Conservation (phyloP, 2,329 filamentous ascomycete species). For the Diaporthe citrichinensis region DNA sequence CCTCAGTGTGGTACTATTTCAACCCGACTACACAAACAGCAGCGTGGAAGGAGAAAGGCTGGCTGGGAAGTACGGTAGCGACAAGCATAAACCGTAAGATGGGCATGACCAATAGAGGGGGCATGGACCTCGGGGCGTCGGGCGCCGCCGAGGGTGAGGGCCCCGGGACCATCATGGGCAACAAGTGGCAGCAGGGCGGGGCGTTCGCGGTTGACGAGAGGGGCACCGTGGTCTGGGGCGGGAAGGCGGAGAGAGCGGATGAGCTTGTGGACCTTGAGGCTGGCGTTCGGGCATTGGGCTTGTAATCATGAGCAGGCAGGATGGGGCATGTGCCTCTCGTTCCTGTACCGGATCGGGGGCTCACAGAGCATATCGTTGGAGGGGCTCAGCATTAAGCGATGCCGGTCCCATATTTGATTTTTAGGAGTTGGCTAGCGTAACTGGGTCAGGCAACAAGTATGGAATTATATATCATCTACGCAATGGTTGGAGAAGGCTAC, state of each 20-base stretch:
- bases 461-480: background rate
- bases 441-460: background rate
- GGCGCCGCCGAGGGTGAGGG: constrained; percentile 55
- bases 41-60: constrained; percentile 68
- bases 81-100: constrained; percentile 55
- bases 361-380: background rate
- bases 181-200: constrained; percentile 70
- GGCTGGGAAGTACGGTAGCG: constrained; percentile 67
- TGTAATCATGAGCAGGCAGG: constrained; percentile 45
- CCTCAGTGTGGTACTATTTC: constrained; percentile 65
- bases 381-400: background rate
- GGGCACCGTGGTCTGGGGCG: constrained; percentile 65
- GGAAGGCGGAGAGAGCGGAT: constrained; percentile 62
- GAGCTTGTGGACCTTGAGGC: constrained; percentile 69
- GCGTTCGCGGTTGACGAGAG: constrained; percentile 65
- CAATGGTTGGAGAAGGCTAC: background rate
- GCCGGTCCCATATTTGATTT: background rate
- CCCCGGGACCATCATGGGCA: constrained; percentile 56
- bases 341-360: too few relatives aligned
- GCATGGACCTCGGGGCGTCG: constrained; percentile 17
- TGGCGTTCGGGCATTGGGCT: constrained; percentile 53
- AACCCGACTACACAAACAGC: constrained; percentile 67
- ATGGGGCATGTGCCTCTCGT: background rate
- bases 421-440: background rate
- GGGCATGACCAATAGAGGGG: constrained; percentile 12